These are phyloP conservation scores for Hypomyces rosellus DNA, from an alignment of 2,329 filamentous ascomycete genomes.

Conservation along the genomic window DNA sequence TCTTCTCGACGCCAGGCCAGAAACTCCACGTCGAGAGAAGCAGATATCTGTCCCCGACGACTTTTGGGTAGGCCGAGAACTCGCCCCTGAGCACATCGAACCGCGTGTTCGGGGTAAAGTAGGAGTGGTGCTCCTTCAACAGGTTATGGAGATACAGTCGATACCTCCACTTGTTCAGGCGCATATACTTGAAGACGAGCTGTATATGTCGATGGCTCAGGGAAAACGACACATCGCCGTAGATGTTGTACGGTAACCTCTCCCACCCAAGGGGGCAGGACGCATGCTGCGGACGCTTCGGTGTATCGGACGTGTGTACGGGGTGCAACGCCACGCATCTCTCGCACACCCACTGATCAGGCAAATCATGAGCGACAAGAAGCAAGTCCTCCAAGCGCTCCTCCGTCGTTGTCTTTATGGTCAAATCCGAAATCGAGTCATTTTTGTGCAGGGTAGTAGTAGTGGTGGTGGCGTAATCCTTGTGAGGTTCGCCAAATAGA, in stretches of 20 bases:
- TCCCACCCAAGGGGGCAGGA: neutral
- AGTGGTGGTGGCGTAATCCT: too few species aligned
- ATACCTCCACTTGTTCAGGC: neutral
- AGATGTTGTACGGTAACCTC: neutral
- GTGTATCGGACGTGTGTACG: neutral
- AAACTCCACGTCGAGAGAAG: conserved; percentile 2
- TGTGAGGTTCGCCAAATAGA: too few species aligned
- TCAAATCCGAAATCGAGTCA: too few species aligned
- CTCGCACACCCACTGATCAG: neutral
- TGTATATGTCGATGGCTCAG: conserved; percentile 2
- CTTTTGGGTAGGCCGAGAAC: conserved; percentile 3
- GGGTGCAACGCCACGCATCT: neutral
- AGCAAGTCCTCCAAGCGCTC: neutral
- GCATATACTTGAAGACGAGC: conserved; percentile 1
- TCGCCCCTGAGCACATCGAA: neutral
- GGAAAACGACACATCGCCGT: neutral
- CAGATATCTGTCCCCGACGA: conserved; percentile 13
- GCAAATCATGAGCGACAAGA: neutral
- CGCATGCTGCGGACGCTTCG: neutral
- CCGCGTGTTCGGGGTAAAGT: neutral
- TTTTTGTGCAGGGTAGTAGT: too few species aligned
- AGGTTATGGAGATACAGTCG: conserved; percentile 6
- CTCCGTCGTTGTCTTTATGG: neutral
- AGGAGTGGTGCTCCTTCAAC: neutral
- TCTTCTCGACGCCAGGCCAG: neutral